These are phyloP conservation scores for Candida boidinii DNA, from an alignment of 805 yeast species.

Conservation along the genomic window DNA sequence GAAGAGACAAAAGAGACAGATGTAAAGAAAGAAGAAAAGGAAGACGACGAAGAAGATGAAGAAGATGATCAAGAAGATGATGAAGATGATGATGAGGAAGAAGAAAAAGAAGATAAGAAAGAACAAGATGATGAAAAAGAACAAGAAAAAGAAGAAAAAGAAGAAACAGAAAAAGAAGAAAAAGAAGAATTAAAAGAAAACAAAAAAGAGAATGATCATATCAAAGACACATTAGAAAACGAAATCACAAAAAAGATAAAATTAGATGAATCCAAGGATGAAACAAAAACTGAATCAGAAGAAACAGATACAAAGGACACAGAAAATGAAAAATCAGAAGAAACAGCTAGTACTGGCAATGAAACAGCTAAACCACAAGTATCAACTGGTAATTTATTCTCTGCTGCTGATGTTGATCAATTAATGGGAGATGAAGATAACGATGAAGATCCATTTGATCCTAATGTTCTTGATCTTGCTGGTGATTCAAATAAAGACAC, in stretches of 20 bases:
- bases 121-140: neutral
- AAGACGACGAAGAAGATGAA: neutral
- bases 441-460: constrained; percentile 19
- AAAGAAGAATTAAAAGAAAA: neutral
- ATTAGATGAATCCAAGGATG: constrained; percentile 2
- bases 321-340: neutral
- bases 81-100: constrained; percentile 1
- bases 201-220: neutral
- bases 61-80: constrained; percentile 4
- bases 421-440: constrained; percentile 23
- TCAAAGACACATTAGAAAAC: neutral
- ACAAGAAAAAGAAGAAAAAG: neutral
- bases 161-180: neutral
- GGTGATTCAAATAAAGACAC: constrained; percentile 6
- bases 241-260: neutral
- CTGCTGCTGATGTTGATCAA: constrained; percentile 13
- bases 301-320: neutral
- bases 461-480: neutral
- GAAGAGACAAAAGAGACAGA: constrained; percentile 1
- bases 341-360: neutral
- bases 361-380: too few species aligned
- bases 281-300: neutral
- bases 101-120: constrained; percentile 1
- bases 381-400: constrained; percentile 13
- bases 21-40: neutral